phyloP scores from a whole-genome alignment of 768 basidiomycete species.

The Collybiopsis luxurians region DNA sequence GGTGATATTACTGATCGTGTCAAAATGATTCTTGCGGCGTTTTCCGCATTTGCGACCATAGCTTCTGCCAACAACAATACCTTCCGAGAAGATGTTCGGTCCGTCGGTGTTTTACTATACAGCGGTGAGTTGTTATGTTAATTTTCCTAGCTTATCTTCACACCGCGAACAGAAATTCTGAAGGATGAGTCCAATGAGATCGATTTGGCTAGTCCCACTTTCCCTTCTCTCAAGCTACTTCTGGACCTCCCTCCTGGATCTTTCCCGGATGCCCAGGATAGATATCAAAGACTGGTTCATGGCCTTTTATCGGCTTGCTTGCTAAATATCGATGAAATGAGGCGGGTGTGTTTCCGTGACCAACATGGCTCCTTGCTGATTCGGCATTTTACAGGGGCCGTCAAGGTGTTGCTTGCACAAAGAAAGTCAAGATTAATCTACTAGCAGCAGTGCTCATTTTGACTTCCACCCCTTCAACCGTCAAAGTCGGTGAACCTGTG shows the following conservation, averaged over 20 bases:
- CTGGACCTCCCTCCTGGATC: constrained; percentile 50
- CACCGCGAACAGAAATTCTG: constrained; percentile 55
- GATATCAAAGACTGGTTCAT: constrained; percentile 64
- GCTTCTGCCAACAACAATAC: constrained; percentile 52
- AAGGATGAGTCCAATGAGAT: constrained; percentile 81
- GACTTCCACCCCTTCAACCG: constrained; percentile 67
- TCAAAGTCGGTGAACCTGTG: constrained; percentile 67
- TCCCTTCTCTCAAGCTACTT: constrained; percentile 77
- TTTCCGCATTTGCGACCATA: constrained; percentile 59
- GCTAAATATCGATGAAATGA: constrained; percentile 87
- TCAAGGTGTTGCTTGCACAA: constrained; percentile 66
- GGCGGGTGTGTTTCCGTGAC: constrained; percentile 44
- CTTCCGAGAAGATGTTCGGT: constrained; percentile 73
- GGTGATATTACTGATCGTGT: constrained; percentile 55
- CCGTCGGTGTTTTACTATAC: constrained; percentile 78
- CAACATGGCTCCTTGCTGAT: constrained; percentile 1
- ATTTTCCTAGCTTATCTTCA: constrained; percentile 7
- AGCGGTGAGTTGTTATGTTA: constrained; percentile 45
- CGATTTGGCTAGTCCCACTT: constrained; percentile 76
- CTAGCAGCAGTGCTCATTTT: constrained; percentile 82
- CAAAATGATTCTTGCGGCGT: constrained; percentile 60
- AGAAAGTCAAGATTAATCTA: constrained; percentile 90
- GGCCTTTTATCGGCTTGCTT: constrained; percentile 85
- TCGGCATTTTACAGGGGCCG: constrained; percentile 57
- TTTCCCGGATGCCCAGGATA: constrained; percentile 40